Base-by-base conservation (phyloP, 208 protist genomes). In the Wallacemonas sp. region DNA sequence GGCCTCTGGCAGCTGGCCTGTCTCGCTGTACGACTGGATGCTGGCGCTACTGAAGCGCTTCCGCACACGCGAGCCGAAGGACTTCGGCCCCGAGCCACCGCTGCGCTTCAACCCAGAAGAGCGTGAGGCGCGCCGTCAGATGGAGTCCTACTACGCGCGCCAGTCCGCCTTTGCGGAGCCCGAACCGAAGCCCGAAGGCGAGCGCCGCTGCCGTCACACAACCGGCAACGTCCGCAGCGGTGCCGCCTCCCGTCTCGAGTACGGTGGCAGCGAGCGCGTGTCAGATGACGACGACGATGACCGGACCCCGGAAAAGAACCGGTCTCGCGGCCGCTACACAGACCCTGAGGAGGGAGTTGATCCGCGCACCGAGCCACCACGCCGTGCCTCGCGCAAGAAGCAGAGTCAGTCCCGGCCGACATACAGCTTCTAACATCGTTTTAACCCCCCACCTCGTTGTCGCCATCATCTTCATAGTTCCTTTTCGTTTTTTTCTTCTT, bases 1-100 rank as follows among this genome's bases (percentile, higher is more conserved):
- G 16, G 87, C 77, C 24, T 81, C 78, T 1, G 81, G 74, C 19
- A 46, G 72, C 54, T 95, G 89, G 87, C 77, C 80, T 9, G 48
- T 80, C 8, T 87, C 83, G 0, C 67, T 95, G 12, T 43, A 72
- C 48, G 58, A 85, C 43, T 93, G 86, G 84, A 38, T 92, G 75
- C 46, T 88, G 26, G 17, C 72, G 41, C 70, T 90, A 12, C 48
- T 85, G 17, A 77, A 87, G 71, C 72, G 49, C 9, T 79, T 78
- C 39, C 80, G 83, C 21, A 66, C 71, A 8, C 81, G 83, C 62
- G 72, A 58, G 32, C 34, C 29, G n/a, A 69, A 38, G 34, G 62
- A 71, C 17, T 79, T 69, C 66, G 78, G 76, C 3, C 73, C 78
- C 11, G 76, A 74, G 49, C 82, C 80, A 17, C 48, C 74, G 23